Conservation (phyloP, 2,329 filamentous ascomycete genomes). For the Alternaria ethzedia region DNA sequence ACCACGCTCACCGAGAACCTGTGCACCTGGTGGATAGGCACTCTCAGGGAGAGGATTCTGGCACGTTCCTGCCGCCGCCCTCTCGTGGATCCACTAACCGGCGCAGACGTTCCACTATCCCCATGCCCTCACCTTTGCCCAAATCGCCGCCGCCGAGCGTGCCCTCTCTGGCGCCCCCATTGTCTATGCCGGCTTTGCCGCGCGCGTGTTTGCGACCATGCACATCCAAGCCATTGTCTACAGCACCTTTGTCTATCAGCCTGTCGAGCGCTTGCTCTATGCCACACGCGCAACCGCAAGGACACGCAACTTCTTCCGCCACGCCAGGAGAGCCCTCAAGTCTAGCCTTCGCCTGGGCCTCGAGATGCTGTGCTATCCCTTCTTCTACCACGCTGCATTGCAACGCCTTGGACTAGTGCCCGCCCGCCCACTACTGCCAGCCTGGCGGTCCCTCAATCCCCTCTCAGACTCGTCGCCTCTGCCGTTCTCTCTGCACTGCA, state of each 20-base stretch:
- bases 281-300: slow-evolving; percentile 25
- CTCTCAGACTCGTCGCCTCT: slow-evolving; percentile 39
- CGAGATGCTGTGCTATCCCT: slow-evolving; percentile 40
- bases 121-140: slow-evolving; percentile 28
- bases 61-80: slow-evolving; percentile 10
- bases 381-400: slow-evolving; percentile 39
- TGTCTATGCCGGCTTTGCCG: slow-evolving; percentile 35
- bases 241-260: slow-evolving; percentile 28
- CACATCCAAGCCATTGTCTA: slow-evolving; percentile 28
- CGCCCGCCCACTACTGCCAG: slow-evolving; percentile 35
- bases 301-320: slow-evolving; percentile 28
- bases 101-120: slow-evolving; percentile 37
- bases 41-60: slow-evolving; percentile 36
- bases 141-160: slow-evolving; percentile 33
- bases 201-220: slow-evolving; percentile 29
- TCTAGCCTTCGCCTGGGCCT: slow-evolving; percentile 37
- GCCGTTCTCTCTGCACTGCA: slow-evolving; percentile 26
- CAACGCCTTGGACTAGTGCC: slow-evolving; percentile 41
- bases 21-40: slow-evolving; percentile 47
- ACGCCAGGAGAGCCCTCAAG: slow-evolving; percentile 27
- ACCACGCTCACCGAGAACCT: slow-evolving; percentile 34
- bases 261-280: slow-evolving; percentile 37
- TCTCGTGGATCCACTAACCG: neutral
- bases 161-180: slow-evolving; percentile 27
- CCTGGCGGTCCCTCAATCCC: slow-evolving; percentile 35